Evolutionary conservation across 164 flowering plant species (phyloP), one percentile per base, ranked within the genome.

Genomic region (Umbellularia californica): DNA sequence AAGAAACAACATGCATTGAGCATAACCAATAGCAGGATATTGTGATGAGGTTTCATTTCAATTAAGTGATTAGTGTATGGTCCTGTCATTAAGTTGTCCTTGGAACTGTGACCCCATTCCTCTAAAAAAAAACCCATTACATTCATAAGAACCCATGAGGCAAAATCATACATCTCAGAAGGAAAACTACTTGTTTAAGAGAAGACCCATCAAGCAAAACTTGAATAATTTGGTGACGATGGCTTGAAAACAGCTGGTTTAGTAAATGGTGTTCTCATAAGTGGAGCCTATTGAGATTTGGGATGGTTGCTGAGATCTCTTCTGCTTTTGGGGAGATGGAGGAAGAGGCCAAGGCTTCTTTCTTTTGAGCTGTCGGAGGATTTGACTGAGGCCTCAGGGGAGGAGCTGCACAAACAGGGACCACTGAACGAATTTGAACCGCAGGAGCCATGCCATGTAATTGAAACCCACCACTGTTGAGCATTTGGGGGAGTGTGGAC

Each of bases 331-430:
- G 19, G 13, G 41, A 17, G 70, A 63, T 30, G 10, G 52, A 58
- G 28, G 55, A 50, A 73, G 78, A 66, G 33, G 72, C 13, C 66
- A 78, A 33, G 60, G 70, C 25, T 68, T 77, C 82, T 63, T 77
- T 71, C 71, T 65, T 69, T 41, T 70, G 73, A 13, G 60, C 25
- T 68, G 74, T 14, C 65, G 73, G 65, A 55, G 74, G 76, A 51
- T 62, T 68, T 35, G 79, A 63, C 25, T 52, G 71, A 35, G 76
- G 77, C 72, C 75, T 79, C 24, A 30, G 5, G 35, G 86, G 84
- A 27, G 88, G 87, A 23, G 88, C 83, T 51, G 88, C 84, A 74
- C 84, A 86, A 1, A 86, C 88, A 27, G 88, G 87, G 23, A 86
- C 81, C 73, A 86, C 85, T 60, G 88, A 81, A 60, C 88, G 77